These are phyloP conservation scores for Nemania sp. DNA, from an alignment of 2,329 filamentous ascomycete genomes.

Conservation along the genomic window DNA sequence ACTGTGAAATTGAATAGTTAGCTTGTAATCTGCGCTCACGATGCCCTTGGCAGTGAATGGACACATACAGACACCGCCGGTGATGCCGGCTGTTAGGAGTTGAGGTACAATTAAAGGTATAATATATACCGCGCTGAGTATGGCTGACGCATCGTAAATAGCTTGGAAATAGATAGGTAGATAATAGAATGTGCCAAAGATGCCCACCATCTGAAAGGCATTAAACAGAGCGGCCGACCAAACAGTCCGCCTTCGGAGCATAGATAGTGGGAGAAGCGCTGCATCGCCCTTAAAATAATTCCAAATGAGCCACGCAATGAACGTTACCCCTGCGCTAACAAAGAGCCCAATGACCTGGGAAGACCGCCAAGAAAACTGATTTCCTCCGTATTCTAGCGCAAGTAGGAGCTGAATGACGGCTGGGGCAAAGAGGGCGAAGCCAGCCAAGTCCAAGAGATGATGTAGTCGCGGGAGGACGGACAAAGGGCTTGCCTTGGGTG, in stretches of 20 bases:
- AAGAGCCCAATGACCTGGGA: constrained; percentile 45
- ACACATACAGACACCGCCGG: neutral
- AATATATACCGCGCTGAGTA: constrained; percentile 44
- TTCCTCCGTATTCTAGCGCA: constrained; percentile 51
- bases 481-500: neutral
- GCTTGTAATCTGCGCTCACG: neutral
- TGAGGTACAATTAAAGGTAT: constrained; percentile 44
- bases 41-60: neutral
- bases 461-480: constrained; percentile 21
- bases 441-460: constrained; percentile 36
- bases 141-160: constrained; percentile 39
- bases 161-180: constrained; percentile 51
- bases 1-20: constrained; percentile 18
- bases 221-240: constrained; percentile 35
- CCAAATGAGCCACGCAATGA: constrained; percentile 42
- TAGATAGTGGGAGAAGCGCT: constrained; percentile 39
- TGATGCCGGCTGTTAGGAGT: constrained; percentile 28
- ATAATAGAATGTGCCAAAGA: constrained; percentile 40
- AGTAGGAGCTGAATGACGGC: constrained; percentile 50
- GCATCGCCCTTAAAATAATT: constrained; percentile 42
- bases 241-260: constrained; percentile 37
- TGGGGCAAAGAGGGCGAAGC: constrained; percentile 46
- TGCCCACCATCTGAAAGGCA: constrained; percentile 39
- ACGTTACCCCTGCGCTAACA: constrained; percentile 32
- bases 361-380: constrained; percentile 47